Base-by-base conservation (phyloP, 2,329 filamentous ascomycete species). In the Sporothrix brasiliensis region DNA sequence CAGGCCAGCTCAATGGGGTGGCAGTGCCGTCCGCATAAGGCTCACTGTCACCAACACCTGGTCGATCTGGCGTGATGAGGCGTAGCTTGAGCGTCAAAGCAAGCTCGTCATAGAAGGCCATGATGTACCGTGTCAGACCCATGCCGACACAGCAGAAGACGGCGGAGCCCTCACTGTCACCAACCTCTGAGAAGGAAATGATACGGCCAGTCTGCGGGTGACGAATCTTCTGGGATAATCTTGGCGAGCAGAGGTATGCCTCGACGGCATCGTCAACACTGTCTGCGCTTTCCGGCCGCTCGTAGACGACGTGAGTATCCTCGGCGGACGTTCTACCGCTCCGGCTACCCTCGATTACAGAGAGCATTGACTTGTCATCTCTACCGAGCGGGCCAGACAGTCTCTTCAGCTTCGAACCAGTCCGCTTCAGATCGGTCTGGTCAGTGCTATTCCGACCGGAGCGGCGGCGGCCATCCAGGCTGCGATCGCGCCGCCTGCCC, bases 121-220 rank as follows among this genome's bases (percentile, higher is more conserved):
- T 97, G 72, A 99, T 92, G 78, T 95, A 99, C 79, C 95, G 88
- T 13, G 95, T 99, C 76, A 99, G 81, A 0, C 95, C 95, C 95
- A 99, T 99, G 24, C 95, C 95, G 2, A 99, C 93, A 76, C 95
- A 99, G 78, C 95, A 96, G 75, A 99, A 94, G 1, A 99, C 92
- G 2, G 93, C 94, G 74, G 91, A 94, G 1, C 95, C 95, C 56
- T 94, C 88, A 0, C 94, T 89, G 78, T 98, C 94, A 16, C 95
- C 95, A 2, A 99, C 95, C 79, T 99, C 95, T 0, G 94, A 98
- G 77, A 97, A 99, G 0, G 93, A 96, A 74, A 99, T 97, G 3
- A 91, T 85, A 19, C 95, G 89, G 1, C 94, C 93, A 0, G 92
- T 96, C 71, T 92, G 90, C 0, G 93, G 93, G 79, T 97, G 92